Base-by-base conservation (phyloP, 805 yeast species). In the Suhomyces sp. region DNA sequence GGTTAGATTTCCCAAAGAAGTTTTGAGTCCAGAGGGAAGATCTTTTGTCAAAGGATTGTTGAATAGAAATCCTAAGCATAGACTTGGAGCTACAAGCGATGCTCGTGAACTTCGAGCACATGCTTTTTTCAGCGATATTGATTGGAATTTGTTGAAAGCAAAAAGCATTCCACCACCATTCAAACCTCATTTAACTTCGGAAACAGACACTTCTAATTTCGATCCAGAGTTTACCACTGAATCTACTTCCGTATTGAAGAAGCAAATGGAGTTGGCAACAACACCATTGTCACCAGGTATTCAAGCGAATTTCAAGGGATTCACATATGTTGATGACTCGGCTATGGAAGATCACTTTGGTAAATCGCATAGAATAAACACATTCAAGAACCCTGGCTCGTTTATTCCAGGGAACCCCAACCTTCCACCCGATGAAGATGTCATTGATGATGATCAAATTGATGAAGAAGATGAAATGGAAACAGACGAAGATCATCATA, bases 141-240 rank as follows among this genome's bases (percentile, higher is more conserved):
- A 93, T 58, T 93, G 98, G 98, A 78, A 77, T 19, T 68, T 81
- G 31, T 70, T 93, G 42, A 73, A 72, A 46, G 74, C 77, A 47
- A 91, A 88, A 67, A 83, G 82, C 53, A 77, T 91, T 7, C 95
- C 96, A 26, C 98, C 98, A 17, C 98, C 98, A 2, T 91, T 88
- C 70, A 88, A 88, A 61, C 98, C 98, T 3, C 96, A 88, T 57
- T 75, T 93, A 45, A 68, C 83, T 7, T 81, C 87, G 25, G 98
- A 93, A 56, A 80, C 93, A 2, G 98, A 93, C 60, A 91, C 96
- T 3, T 86, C 96, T 4, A 93, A 93, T 63, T 93, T 93, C 62
- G 98, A 93, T 58, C 98, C 98, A 4, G 98, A 93, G 62, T 93
- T 93, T 63, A 93, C 98, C 14, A 83, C 81, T 50, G 87, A 95